phyloP scores from a whole-genome alignment of 2,329 filamentous ascomycete genomes.

The Huntiella omanensis region DNA sequence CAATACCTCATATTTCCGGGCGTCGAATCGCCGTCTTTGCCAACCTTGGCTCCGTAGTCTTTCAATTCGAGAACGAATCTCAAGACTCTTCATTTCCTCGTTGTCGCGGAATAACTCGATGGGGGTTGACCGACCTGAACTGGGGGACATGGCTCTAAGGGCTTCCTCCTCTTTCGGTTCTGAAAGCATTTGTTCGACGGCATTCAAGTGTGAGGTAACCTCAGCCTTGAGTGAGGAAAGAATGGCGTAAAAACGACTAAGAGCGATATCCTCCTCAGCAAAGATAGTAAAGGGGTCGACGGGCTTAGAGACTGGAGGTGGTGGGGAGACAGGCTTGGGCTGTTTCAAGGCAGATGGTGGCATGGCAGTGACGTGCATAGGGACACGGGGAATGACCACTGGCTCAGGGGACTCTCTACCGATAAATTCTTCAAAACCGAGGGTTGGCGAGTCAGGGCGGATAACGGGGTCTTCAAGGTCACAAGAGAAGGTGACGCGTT shows the following conservation, averaged over 20 bases:
- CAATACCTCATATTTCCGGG: conserved; percentile 31
- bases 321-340: conserved; percentile 7
- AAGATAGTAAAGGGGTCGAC: conserved; percentile 15
- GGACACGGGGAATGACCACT: conserved; percentile 8
- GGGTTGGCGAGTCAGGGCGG: conserved; percentile 40
- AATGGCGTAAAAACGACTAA: conserved; percentile 30
- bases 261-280: conserved; percentile 22
- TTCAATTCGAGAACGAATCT: conserved; percentile 33
- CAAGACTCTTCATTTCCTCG: conserved; percentile 21
- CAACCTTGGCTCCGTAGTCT: conserved; percentile 34
- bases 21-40: conserved; percentile 36
- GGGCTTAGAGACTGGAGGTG: not conserved
- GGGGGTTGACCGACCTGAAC: conserved; percentile 9
- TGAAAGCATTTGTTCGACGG: conserved; percentile 24
- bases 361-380: conserved; percentile 11
- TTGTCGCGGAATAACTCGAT: conserved; percentile 14
- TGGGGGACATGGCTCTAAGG: conserved; percentile 5
- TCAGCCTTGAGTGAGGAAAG: conserved; percentile 30
- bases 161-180: conserved; percentile 11
- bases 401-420: conserved; percentile 14
- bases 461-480: conserved; percentile 26
- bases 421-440: conserved; percentile 30
- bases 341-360: conserved; percentile 10
- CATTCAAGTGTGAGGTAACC: conserved; percentile 27
- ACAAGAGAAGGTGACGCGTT: conserved; percentile 22